Conservation (phyloP, 257 asterid genomes). For the Solanum corneliomulleri region DNA sequence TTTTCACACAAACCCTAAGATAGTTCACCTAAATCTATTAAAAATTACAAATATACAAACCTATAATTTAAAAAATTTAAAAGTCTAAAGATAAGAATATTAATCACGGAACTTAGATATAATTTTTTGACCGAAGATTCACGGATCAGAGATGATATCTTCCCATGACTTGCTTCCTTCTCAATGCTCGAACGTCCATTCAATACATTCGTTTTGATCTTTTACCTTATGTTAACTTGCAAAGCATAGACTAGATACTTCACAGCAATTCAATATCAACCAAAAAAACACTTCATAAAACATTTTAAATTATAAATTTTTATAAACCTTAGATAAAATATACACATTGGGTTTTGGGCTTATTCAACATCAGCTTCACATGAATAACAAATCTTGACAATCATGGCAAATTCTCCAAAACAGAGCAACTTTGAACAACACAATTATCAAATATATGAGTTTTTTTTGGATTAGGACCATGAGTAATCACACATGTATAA, state of each 20-base stretch:
- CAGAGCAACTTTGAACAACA: conserved; percentile 50
- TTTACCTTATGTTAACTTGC: background rate
- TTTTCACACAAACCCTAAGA: background rate
- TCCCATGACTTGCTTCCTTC: background rate
- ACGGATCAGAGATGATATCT: background rate
- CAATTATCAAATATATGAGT: conserved; percentile 75
- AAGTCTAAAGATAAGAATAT: too few species aligned
- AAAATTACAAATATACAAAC: background rate
- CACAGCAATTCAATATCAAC: background rate
- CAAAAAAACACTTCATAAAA: too few species aligned
- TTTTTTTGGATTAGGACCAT: conserved; percentile 80
- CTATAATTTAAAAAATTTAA: too few species aligned
- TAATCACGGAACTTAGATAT: too few species aligned
- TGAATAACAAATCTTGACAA: conserved; percentile 33
- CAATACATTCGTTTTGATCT: background rate
- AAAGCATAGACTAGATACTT: background rate
- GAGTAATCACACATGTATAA: conserved; percentile 82
- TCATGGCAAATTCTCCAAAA: background rate
- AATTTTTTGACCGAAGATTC: background rate
- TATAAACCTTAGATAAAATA: background rate
- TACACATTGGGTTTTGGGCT: background rate
- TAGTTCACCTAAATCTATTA: background rate
- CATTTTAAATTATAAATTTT: background rate
- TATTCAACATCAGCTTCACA: conserved; percentile 25
- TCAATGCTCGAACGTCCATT: background rate